Evolutionary conservation across 2,329 filamentous ascomycete genomes (phyloP), one percentile per base, ranked within the genome.

Genomic region (Alternaria gansuensis): DNA sequence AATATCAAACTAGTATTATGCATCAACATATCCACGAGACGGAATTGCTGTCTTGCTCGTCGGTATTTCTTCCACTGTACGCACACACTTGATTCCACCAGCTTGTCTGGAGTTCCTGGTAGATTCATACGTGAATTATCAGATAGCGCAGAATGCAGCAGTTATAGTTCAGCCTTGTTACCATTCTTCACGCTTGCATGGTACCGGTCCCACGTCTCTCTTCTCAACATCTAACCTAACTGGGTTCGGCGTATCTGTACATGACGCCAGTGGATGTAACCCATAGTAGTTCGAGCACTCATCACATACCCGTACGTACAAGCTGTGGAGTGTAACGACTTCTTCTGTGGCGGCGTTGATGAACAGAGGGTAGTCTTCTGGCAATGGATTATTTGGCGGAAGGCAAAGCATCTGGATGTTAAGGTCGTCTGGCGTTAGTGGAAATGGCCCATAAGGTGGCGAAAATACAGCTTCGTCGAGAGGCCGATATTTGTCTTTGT

Each of bases 391-490:
- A 26, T 64, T 48, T 5, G 68, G 57, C 13, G 72, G 73, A 48
- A 74, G 74, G 48, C 71, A 75, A 8, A 75, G 62, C 2, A 71
- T 66, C 44, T 75, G 72, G 40, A 75, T 70, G 51, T 74, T 75
- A 5, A 75, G 65, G 48, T 70, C 66, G 2, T 57, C 31, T 2
- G 71, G 70, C 1, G 63, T 64, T 2, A 64, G 64, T 8, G 72
- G 72, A 24, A 73, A 71, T 0, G 73, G 67, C 6, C 73, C 71
- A 48, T 63, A 75, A 3, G 72, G 72, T 1, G 69, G 72, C 10
- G 54, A 36, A 52, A 74, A 75, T 2, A 74, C 51, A 3, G 66
- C 34, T 9, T 50, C 23, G 7, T 57, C 17, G 36, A 68, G 57
- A 14, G 71, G 55, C 29, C 60, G 43, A 54, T 74, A 74, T 26